Evolutionary conservation across 1,139 yeast species (phyloP).

Genomic region (Kodamaea ohmeri): DNA sequence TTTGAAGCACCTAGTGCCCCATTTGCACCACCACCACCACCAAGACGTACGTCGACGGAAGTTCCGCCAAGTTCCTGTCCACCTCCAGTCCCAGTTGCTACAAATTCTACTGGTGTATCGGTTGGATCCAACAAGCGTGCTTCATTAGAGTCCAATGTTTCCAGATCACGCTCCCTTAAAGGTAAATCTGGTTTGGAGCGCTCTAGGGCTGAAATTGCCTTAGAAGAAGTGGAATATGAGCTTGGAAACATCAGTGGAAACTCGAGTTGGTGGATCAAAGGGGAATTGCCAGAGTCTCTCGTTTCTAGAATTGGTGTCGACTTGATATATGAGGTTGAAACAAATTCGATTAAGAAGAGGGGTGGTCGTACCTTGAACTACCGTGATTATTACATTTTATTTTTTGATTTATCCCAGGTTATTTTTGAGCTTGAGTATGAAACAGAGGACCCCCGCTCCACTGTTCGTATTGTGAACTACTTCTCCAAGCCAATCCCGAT

Average conservation of each 20-base stretch:
- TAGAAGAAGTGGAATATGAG: constrained; percentile 31
- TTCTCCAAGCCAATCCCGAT: constrained; percentile 46
- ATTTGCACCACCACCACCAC: constrained; percentile 8
- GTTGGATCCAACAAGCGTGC: constrained; percentile 19
- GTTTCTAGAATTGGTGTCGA: constrained; percentile 45
- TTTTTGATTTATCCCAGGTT: constrained; percentile 71
- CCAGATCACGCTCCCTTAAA: constrained; percentile 21
- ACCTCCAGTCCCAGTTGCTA: constrained; percentile 12
- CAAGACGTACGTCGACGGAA: constrained; percentile 25
- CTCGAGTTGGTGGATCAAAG: constrained; percentile 64
- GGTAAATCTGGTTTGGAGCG: constrained; percentile 20
- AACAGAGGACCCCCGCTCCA: constrained; percentile 50
- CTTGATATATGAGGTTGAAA: constrained; percentile 64
- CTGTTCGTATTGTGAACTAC: constrained; percentile 47
- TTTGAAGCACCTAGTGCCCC: constrained; percentile 7
- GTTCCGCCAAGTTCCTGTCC: constrained; percentile 11
- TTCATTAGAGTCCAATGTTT: constrained; percentile 17
- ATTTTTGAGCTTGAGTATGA: constrained; percentile 58
- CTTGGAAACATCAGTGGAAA: constrained; percentile 32
- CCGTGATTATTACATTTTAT: constrained; percentile 70
- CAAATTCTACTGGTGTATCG: constrained; percentile 27
- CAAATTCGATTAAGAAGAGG: constrained; percentile 53
- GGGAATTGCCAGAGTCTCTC: constrained; percentile 58
- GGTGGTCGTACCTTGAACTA: constrained; percentile 49
- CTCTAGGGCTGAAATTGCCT: constrained; percentile 30